Evolutionary conservation across 1,284 basidiomycete genomes (phyloP).

Genomic region (Tylopilus orsonianus): DNA sequence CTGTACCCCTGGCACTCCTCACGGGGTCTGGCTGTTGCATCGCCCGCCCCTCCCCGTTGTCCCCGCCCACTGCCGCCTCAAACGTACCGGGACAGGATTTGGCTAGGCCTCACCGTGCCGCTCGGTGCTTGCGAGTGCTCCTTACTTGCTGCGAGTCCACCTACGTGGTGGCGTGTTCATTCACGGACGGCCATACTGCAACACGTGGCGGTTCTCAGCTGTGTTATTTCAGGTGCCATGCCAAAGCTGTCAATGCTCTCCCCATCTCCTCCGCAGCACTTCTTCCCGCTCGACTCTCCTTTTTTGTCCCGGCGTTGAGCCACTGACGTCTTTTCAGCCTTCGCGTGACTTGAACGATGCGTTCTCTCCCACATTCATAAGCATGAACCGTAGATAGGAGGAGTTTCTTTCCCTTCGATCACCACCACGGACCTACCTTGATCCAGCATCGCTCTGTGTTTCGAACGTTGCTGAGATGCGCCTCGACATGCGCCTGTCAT

Average conservation of each 20-base stretch:
- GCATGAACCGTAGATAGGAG: not conserved
- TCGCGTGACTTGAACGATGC: not conserved
- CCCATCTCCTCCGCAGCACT: slow-evolving; percentile 4
- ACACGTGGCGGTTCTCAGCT: not conserved
- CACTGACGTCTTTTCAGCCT: not conserved
- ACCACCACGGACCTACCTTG: not conserved
- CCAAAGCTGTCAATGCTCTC: slow-evolving; percentile 5
- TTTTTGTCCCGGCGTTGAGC: slow-evolving; percentile 3
- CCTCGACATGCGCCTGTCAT: not conserved
- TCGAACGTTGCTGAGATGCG: not conserved
- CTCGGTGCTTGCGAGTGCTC: not conserved
- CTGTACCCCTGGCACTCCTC: slow-evolving; percentile 23
- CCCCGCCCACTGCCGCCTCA: not conserved
- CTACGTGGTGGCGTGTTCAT: not conserved
- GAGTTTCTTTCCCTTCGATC: not conserved
- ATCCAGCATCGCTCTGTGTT: not conserved
- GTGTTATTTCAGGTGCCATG: slow-evolving; percentile 3
- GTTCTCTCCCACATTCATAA: not conserved
- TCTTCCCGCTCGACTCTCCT: not conserved
- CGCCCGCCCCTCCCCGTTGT: slow-evolving; percentile 13
- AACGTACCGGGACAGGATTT: not conserved
- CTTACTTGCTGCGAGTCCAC: not conserved
- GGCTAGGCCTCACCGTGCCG: slow-evolving; percentile 11
- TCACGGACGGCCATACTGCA: not conserved
- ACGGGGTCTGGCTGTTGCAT: slow-evolving; percentile 19